Base-by-base conservation (phyloP, 2,329 filamentous ascomycete species). In the Neofusicoccum umdonicola region DNA sequence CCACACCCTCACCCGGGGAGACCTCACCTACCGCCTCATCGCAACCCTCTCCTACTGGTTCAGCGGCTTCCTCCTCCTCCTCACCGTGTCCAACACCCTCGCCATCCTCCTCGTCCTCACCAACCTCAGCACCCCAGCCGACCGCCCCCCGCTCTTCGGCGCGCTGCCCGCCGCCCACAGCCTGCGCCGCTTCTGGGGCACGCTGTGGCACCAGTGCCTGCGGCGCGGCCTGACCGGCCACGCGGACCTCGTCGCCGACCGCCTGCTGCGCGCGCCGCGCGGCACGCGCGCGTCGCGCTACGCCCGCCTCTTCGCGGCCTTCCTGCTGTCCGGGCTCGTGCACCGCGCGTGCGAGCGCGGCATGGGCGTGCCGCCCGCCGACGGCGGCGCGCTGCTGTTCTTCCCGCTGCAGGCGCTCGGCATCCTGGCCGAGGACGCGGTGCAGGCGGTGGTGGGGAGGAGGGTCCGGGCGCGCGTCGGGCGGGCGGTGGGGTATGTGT, bases 241-340 rank as follows among this genome's bases (percentile, higher is more conserved):
- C 19, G 52, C 52, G n/a, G 15, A 31, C 37, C n/a, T 57, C 44
- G 7, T 31, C 9, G 13, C 66, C 11, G 52, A 44, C 15, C 27
- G 56, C 15, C 7, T 44, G 15, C 51, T 69, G 8, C 27, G 62
- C 12, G 34, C 68, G 13, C 54, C n/a, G n/a, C 58, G 63, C 19
- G 48, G 58, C 11, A 66, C 58, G 7, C 60, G 50, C 15, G 45
- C 62, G 19, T 58, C 64, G 2, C 65, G 54, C 1, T 66, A 69
- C 52, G 50, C 56, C 9, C 52, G 66, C 22, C 58, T 69, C 19
- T 66, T 44, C 39, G 4, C 48, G 3, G 58, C 63, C 3, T 69
- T 69, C 42, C 1, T 50, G 35, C 65, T 69, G n/a, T 68, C 66
- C 6, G 67, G 67, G 4, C 2, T 62, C 15, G 37, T 68, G 8